Percentiles rank a stretch among this genome's conserved stretches.
Conservation (phyloP, 352 stramenopile genomes). For the Achlya hypogyna region DNA sequence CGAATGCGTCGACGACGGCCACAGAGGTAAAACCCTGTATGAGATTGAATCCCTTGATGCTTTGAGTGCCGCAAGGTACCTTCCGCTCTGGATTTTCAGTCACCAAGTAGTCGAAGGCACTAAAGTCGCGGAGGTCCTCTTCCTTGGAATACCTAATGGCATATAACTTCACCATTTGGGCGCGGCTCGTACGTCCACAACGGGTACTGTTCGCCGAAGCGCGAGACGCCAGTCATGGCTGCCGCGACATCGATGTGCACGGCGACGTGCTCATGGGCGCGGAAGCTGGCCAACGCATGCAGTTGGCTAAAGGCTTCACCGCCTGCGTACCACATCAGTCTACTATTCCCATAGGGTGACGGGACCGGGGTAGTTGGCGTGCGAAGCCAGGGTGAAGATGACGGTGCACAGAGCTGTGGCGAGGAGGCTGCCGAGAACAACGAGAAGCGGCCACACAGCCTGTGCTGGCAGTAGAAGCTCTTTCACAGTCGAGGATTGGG, state of each 20-base stretch:
- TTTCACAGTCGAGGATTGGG: not conserved
- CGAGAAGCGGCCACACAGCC: slow-evolving; percentile 41
- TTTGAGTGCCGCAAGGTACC: not conserved
- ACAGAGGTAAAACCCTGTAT: slow-evolving; percentile 2
- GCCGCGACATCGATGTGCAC: slow-evolving; percentile 91
- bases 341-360: not conserved
- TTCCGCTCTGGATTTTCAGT: slow-evolving; percentile 21
- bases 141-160: slow-evolving; percentile 64
- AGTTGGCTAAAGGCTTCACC: slow-evolving; percentile 55
- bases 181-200: slow-evolving; percentile 44
- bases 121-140: slow-evolving; percentile 39
- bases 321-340: slow-evolving; percentile 24
- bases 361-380: slow-evolving; percentile 90
- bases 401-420: slow-evolving; percentile 34
- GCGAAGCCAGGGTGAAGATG: slow-evolving; percentile 67
- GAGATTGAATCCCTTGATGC: not conserved
- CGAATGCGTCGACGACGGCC: slow-evolving; percentile 1
- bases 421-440: slow-evolving; percentile 38
- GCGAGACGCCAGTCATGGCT: slow-evolving; percentile 92
- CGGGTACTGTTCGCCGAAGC: slow-evolving; percentile 74
- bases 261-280: slow-evolving; percentile 28
- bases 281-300: slow-evolving; percentile 33
- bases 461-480: slow-evolving; percentile 25
- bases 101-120: slow-evolving; percentile 53
- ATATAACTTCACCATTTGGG: not conserved